A percentile compares a stretch with the other conserved stretches of the same genome.
phyloP scores from a whole-genome alignment of 2,329 filamentous ascomycete species.

The Aurifilum marmelostoma region DNA sequence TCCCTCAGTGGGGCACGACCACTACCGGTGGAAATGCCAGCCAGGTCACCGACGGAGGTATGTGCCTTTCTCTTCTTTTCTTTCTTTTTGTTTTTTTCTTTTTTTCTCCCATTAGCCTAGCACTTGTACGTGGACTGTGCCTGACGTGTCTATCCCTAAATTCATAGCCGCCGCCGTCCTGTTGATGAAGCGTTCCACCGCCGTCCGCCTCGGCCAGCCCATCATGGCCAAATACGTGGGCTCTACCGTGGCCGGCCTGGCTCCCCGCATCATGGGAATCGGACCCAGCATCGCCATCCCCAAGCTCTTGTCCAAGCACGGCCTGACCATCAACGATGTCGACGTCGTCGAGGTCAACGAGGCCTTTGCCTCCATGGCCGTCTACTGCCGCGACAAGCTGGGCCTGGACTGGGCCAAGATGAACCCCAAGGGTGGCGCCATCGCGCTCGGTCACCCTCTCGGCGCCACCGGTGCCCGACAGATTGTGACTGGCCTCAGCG shows the following conservation, averaged over 20 bases:
- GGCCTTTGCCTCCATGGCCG: constrained; percentile 96
- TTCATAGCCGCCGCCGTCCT: constrained; percentile 75
- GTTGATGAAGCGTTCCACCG: constrained; percentile 92
- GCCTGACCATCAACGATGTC: constrained; percentile 77
- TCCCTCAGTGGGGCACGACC: constrained; percentile 83
- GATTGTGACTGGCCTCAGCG: constrained; percentile 87
- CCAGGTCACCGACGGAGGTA: constrained; percentile 90
- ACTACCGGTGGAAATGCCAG: constrained; percentile 93
- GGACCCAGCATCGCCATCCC: constrained; percentile 74
- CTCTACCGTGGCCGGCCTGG: constrained; percentile 85
- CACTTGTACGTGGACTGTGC: too few relatives aligned
- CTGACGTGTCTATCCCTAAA: not conserved
- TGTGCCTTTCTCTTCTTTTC: constrained; percentile 31
- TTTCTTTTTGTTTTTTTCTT: not conserved
- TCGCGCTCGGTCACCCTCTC: constrained; percentile 82
- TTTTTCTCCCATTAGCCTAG: too few relatives aligned
- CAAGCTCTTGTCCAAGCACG: constrained; percentile 83
- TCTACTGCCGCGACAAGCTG: constrained; percentile 81
- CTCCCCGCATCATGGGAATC: constrained; percentile 96
- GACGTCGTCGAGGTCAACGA: constrained; percentile 96
- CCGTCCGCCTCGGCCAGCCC: constrained; percentile 83
- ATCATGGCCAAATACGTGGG: constrained; percentile 95
- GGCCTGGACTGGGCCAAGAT: constrained; percentile 75
- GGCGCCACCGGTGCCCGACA: constrained; percentile 77
- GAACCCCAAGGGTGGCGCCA: constrained; percentile 80